Percentiles rank a stretch among this genome's conserved stretches.
These are phyloP conservation scores for Yamadazyma mexicana DNA, from an alignment of 1,139 yeast genomes.

Conservation along the genomic window DNA sequence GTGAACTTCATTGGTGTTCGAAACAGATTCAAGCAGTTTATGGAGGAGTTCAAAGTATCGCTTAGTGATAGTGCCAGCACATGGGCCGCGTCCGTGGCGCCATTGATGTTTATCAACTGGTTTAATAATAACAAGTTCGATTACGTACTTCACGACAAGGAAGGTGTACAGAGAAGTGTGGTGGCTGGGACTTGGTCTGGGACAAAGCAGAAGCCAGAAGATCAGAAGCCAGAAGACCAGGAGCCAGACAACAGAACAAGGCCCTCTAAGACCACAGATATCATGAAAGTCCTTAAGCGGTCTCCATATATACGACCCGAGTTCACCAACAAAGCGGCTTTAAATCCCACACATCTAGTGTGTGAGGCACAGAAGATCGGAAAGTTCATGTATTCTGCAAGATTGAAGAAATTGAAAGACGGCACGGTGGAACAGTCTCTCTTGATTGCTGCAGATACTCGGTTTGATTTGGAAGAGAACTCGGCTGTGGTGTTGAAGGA, in stretches of 20 bases:
- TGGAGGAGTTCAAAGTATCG: constrained; percentile 4
- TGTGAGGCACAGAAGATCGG: constrained; percentile 17
- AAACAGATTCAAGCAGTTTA: constrained; percentile 6
- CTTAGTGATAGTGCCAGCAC: background rate
- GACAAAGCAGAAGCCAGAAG: too few relatives aligned
- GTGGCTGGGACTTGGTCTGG: too few relatives aligned
- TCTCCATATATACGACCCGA: constrained; percentile 13
- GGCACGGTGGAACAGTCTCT: constrained; percentile 10
- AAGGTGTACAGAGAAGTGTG: background rate
- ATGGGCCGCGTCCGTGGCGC: background rate
- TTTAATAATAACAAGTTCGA: constrained; percentile 22
- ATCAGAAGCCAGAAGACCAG: too few relatives aligned
- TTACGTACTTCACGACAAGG: constrained; percentile 15
- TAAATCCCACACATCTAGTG: constrained; percentile 20
- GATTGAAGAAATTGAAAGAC: constrained; percentile 8
- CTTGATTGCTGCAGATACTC: constrained; percentile 20
- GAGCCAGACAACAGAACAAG: too few relatives aligned
- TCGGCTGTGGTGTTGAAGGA: constrained; percentile 11
- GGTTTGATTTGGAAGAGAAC: constrained; percentile 12
- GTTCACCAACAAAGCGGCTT: constrained; percentile 4
- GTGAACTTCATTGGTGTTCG: constrained; percentile 7
- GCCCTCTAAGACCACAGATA: too few relatives aligned
- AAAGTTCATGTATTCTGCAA: constrained; percentile 20
- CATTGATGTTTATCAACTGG: constrained; percentile 19
- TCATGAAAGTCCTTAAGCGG: background rate